These are phyloP conservation scores for Rosa rugosa DNA, from an alignment of 306 rosid genomes.

Conservation along the genomic window DNA sequence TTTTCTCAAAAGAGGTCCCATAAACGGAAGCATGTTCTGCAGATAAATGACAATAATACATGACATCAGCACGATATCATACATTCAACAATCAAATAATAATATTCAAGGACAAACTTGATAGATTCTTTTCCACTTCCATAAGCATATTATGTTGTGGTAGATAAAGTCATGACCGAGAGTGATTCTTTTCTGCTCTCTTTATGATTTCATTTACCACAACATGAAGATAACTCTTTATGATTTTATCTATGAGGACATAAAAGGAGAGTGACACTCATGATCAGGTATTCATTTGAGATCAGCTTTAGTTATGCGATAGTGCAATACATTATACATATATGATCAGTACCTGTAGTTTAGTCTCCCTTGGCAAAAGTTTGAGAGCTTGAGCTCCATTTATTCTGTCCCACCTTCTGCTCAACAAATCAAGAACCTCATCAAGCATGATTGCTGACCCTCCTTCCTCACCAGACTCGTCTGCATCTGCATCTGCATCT, in stretches of 20 bases:
- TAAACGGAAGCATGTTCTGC: constrained; percentile 91
- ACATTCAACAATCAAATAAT: not conserved
- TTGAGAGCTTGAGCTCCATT: constrained; percentile 97
- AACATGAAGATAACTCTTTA: not conserved
- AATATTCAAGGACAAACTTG: not conserved
- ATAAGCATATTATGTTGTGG: not conserved
- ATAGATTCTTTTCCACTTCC: not conserved
- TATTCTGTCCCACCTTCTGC: constrained; percentile 87
- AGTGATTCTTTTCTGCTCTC: not conserved
- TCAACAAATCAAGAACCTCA: constrained; percentile 85
- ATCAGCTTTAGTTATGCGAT: not conserved
- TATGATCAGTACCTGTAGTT: constrained; percentile 69
- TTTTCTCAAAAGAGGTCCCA: constrained; percentile 91
- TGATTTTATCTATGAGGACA: not conserved
- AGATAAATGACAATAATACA: constrained; percentile 24
- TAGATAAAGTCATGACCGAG: not conserved
- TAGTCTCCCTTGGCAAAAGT: constrained; percentile 90
- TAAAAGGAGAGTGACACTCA: not conserved
- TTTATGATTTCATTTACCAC: not conserved
- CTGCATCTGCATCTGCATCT: constrained; percentile 29
- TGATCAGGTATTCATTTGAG: not conserved
- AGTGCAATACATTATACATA: not conserved
- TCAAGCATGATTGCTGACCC: constrained; percentile 76
- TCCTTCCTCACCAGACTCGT: constrained; percentile 64
- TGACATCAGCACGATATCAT: constrained; percentile 13